Evolutionary conservation across 352 stramenopile genomes (phyloP).

Genomic region (Phytophthora meadii): DNA sequence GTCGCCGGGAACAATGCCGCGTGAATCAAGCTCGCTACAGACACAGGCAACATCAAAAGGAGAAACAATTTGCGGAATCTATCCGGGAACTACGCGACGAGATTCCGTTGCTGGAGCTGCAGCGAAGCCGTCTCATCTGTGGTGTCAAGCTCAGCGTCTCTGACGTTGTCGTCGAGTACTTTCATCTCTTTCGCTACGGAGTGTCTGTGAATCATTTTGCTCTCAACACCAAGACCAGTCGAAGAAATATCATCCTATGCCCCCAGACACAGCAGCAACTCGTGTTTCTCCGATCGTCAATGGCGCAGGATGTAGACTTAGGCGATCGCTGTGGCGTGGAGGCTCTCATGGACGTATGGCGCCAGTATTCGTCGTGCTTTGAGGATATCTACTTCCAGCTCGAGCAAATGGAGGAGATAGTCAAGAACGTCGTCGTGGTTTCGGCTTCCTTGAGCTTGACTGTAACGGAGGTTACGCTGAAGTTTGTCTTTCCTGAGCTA

Average conservation of each 20-base stretch:
- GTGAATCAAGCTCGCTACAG: neutral
- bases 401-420: neutral
- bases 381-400: slow-evolving; percentile 25
- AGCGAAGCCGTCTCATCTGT: neutral
- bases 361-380: slow-evolving; percentile 22
- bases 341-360: slow-evolving; percentile 12
- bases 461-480: neutral
- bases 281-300: slow-evolving; percentile 26
- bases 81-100: neutral
- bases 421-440: slow-evolving; percentile 11
- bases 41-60: neutral
- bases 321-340: slow-evolving; percentile 16
- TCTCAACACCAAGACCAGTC: neutral
- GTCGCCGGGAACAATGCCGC: neutral
- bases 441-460: neutral
- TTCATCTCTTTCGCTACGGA: neutral
- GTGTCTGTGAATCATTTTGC: neutral
- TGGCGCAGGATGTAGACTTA: slow-evolving; percentile 22
- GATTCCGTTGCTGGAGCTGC: neutral
- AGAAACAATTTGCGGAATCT: neutral
- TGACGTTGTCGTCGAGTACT: slow-evolving; percentile 2
- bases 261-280: slow-evolving; percentile 15
- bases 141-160: neutral
- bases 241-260: neutral
- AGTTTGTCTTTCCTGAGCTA: neutral